Conservation (phyloP, 805 yeast genomes). For the Pichia sporocuriosa region DNA sequence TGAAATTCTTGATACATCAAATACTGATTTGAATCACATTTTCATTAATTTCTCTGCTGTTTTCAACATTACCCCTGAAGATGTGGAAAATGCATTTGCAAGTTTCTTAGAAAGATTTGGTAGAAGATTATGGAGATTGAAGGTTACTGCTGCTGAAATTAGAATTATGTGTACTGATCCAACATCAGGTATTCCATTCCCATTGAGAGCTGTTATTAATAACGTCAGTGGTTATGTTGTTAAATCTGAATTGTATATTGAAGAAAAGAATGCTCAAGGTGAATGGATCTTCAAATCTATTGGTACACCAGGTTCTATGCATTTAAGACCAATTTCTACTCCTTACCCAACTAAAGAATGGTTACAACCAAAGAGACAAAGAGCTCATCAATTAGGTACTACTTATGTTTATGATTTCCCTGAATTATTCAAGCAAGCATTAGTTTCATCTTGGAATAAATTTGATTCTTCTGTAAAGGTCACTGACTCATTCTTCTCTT, state of each 20-base stretch:
- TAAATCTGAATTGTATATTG: conserved; percentile 89
- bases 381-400: conserved; percentile 97
- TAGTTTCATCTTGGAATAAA: conserved; percentile 77
- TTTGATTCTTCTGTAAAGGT: conserved; percentile 45
- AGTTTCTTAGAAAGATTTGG: conserved; percentile 97
- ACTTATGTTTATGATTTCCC: conserved; percentile 99
- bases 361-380: conserved; percentile 96
- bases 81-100: conserved; percentile 96
- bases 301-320: conserved; percentile 96
- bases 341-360: conserved; percentile 98
- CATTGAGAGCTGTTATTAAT: conserved; percentile 92
- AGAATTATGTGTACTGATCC: conserved; percentile 93
- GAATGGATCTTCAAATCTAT: conserved; percentile 97
- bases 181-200: conserved; percentile 81
- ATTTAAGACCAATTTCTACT: conserved; percentile 88
- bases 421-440: conserved; percentile 92
- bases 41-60: conserved; percentile 96
- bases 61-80: conserved; percentile 89
- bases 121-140: conserved; percentile 90
- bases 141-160: conserved; percentile 96
- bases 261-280: conserved; percentile 84
- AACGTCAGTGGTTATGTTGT: conserved; percentile 97
- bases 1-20: conserved; percentile 88
- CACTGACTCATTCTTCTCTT: conserved; percentile 72
- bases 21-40: conserved; percentile 94